Percentiles rank a stretch among this genome's conserved stretches.
Evolutionary conservation across 2,329 filamentous ascomycete species (phyloP).

Genomic region (Ceratocystis eucalypticola): DNA sequence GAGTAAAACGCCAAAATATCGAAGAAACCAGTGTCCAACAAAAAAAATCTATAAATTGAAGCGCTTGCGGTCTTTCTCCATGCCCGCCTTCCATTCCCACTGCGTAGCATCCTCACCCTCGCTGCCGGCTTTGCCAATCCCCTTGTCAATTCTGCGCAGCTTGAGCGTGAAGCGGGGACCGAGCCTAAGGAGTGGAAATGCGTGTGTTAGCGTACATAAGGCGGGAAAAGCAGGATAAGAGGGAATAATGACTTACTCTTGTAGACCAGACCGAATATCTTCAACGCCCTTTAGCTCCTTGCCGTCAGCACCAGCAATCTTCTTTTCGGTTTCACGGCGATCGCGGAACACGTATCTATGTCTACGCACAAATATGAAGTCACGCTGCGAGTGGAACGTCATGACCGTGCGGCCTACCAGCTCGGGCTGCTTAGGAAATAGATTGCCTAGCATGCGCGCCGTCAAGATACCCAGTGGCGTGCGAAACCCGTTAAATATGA

Average conservation of each 20-base stretch:
- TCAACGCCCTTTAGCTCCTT: conserved; percentile 75
- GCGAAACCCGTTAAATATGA: conserved; percentile 87
- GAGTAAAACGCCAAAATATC: too few relatives aligned
- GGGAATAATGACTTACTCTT: conserved; percentile 40
- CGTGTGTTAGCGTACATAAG: background rate
- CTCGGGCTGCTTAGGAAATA: conserved; percentile 61
- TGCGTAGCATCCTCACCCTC: conserved; percentile 63
- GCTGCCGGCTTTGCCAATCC: conserved; percentile 56
- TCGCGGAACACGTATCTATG: conserved; percentile 91
- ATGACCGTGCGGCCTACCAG: conserved; percentile 78
- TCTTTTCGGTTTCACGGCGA: conserved; percentile 75
- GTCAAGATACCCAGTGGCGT: conserved; percentile 82
- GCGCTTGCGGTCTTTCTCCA: conserved; percentile 86
- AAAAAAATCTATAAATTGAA: conserved; percentile 60
- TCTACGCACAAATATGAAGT: conserved; percentile 85
- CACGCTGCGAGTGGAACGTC: conserved; percentile 85
- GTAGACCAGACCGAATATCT: conserved; percentile 70
- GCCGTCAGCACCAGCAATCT: conserved; percentile 66
- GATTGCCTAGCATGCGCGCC: conserved; percentile 57
- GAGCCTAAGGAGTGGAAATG: conserved; percentile 27
- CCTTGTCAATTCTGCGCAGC: conserved; percentile 79
- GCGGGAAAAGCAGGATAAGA: background rate
- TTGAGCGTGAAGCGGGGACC: conserved; percentile 65
- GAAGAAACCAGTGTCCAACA: conserved; percentile 16
- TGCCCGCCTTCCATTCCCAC: conserved; percentile 92